Conservation (phyloP, 2,329 filamentous ascomycete species). For the Penicillium sp. region DNA sequence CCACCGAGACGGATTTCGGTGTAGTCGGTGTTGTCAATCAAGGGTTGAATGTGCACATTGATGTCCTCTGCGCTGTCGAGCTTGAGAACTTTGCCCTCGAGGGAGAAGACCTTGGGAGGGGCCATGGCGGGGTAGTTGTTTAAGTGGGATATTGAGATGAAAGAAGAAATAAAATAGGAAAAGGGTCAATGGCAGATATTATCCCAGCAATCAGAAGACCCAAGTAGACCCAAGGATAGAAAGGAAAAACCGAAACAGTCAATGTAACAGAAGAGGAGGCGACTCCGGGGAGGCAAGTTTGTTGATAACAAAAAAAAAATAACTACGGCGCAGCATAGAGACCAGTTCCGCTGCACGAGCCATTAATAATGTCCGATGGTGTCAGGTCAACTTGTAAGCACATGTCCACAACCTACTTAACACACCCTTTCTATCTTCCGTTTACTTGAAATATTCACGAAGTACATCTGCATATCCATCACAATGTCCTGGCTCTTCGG, state of each 20-base stretch:
- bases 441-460: neutral
- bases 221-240: constrained; percentile 2
- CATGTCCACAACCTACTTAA: constrained; percentile 1
- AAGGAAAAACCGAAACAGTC: constrained; percentile 6
- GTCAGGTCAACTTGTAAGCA: constrained; percentile 6
- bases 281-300: constrained; percentile 12
- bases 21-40: constrained; percentile 65
- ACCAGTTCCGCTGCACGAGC: constrained; percentile 19
- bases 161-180: neutral
- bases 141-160: constrained; percentile 17
- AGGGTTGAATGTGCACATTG: constrained; percentile 73
- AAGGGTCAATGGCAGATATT: neutral
- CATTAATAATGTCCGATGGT: constrained; percentile 23
- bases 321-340: constrained; percentile 18
- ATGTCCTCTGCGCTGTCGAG: constrained; percentile 86
- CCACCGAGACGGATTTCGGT: constrained; percentile 84
- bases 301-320: constrained; percentile 22
- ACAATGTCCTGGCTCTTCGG: constrained; percentile 40
- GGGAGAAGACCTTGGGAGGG: constrained; percentile 66
- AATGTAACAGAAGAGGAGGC: constrained; percentile 9
- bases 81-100: constrained; percentile 89
- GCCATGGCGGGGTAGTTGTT: constrained; percentile 49
- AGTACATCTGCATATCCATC: neutral
- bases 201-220: neutral
- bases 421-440: neutral